Evolutionary conservation across 768 basidiomycete genomes (phyloP), one percentile per base, ranked within the genome.

Genomic region (Phylloporus sp.): DNA sequence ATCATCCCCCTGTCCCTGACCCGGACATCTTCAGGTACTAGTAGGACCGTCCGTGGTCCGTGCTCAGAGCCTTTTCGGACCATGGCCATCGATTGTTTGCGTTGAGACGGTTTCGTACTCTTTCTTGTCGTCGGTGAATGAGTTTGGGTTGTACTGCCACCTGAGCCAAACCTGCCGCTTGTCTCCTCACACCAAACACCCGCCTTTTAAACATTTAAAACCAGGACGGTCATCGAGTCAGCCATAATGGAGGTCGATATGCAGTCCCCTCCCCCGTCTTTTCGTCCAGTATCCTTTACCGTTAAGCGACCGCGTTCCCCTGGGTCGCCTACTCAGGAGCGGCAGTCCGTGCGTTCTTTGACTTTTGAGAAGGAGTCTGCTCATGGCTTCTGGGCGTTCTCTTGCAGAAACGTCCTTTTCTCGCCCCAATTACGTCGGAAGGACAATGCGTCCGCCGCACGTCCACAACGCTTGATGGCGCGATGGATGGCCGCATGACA

Each of bases 261-360:
- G 67, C 76, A 77, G 31, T 72, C 78, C 16, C 68, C 74, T 27
- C 64, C 68, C 11, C 28, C 66, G 11, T 59, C 73, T n/a, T 73
- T 76, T 57, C 71, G 70, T 13, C 62, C 73, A n/a, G 56, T 72
- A 13, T 52, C 59, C n/a, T 68, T 64, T 39, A 36, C 70, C 26
- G 47, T 62, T 27, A 86, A 86, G 61, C 77, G 86, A 51, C 69
- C 82, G 4, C 82, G 84, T 55, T 87, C 85, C 3, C 85, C 84
- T 13, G 70, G 67, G 12, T 76, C 74, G 29, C 70, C 72, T 22
- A 69, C 66, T 47, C 71, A 75, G 44, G 81, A 82, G 52, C 76
- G 84, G 20, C 82, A 84, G 43, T 60, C 75, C 20, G 86, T 88
- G 68, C 39, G 62, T 47, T 13, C 18, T 8, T 47, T 39, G 24